phyloP scores from a whole-genome alignment of 2,329 filamentous ascomycete species.

The Aureobasidium pullulans region DNA sequence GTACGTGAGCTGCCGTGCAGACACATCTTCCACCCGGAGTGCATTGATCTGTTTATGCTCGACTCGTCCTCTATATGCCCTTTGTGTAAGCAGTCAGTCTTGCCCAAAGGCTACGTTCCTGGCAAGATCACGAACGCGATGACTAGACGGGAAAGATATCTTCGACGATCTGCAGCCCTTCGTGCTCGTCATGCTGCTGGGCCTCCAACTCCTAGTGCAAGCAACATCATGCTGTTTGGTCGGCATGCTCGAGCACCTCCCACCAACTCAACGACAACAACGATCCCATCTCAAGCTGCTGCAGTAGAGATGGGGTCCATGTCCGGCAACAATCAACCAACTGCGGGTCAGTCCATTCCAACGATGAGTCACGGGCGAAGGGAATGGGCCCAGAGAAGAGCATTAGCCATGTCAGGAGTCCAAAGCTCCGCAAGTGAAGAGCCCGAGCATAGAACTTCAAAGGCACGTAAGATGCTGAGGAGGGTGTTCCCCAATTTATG shows the following conservation, averaged over 20 bases:
- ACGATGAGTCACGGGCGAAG: slow-evolving; percentile 20
- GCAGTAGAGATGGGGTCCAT: slow-evolving; percentile 13
- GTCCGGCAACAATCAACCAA: background rate
- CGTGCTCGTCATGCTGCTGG: slow-evolving; percentile 20
- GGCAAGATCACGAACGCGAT: slow-evolving; percentile 71
- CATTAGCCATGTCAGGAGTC: slow-evolving; percentile 35
- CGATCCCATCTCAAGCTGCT: background rate
- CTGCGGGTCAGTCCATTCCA: background rate
- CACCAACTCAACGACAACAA: background rate
- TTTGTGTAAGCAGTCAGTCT: slow-evolving; percentile 76
- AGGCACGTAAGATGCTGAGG: background rate
- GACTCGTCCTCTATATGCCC: slow-evolving; percentile 81
- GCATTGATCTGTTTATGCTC: slow-evolving; percentile 77
- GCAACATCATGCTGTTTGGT: background rate
- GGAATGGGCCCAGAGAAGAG: slow-evolving; percentile 40
- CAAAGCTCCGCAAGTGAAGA: slow-evolving; percentile 24
- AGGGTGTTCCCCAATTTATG: background rate
- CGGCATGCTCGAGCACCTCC: background rate
- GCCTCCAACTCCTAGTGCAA: slow-evolving; percentile 1
- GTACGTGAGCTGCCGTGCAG: slow-evolving; percentile 83
- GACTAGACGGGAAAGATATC: slow-evolving; percentile 70
- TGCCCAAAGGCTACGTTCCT: slow-evolving; percentile 56
- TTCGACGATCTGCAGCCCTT: slow-evolving; percentile 52
- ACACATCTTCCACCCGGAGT: slow-evolving; percentile 89
- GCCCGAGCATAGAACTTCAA: slow-evolving; percentile 15